Evolutionary conservation across 768 basidiomycete genomes (phyloP).

Genomic region (Russula earlei): DNA sequence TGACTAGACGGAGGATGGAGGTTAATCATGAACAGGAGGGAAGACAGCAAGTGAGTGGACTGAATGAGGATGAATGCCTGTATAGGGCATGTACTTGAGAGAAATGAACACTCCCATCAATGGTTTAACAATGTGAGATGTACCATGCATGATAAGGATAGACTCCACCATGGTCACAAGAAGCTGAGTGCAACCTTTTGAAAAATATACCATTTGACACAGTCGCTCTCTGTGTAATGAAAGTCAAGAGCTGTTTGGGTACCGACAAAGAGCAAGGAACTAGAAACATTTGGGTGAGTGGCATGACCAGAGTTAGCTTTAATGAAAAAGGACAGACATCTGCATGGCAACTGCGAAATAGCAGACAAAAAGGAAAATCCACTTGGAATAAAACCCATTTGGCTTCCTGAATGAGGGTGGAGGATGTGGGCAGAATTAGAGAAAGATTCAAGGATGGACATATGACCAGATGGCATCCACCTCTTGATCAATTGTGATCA

Average conservation of each 20-base stretch:
- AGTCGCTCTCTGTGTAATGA: constrained; percentile 20
- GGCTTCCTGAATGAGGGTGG: constrained; percentile 20
- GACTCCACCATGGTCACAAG: constrained; percentile 20
- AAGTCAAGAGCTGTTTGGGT: background rate
- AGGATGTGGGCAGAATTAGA: no score
- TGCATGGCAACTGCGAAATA: constrained; percentile 17
- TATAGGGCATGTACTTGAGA: constrained; percentile 17
- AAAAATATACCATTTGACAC: constrained; percentile 16
- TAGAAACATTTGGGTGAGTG: background rate
- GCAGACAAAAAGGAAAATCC: constrained; percentile 22
- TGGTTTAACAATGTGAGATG: background rate
- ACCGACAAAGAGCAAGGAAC: constrained; percentile 16
- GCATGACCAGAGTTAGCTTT: background rate
- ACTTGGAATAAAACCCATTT: constrained; percentile 22
- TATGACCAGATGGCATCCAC: no score
- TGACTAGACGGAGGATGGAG: background rate
- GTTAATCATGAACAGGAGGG: constrained; percentile 17
- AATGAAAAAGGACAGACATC: background rate
- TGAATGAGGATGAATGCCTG: constrained; percentile 22
- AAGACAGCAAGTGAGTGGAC: constrained; percentile 22
- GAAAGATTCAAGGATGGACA: no score
- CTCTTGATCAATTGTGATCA: no score
- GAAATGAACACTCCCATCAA: background rate
- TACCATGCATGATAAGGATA: constrained; percentile 24
- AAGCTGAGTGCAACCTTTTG: constrained; percentile 15